Conservation (phyloP, 148 eudicot species). For the Beta vulgaris region DNA sequence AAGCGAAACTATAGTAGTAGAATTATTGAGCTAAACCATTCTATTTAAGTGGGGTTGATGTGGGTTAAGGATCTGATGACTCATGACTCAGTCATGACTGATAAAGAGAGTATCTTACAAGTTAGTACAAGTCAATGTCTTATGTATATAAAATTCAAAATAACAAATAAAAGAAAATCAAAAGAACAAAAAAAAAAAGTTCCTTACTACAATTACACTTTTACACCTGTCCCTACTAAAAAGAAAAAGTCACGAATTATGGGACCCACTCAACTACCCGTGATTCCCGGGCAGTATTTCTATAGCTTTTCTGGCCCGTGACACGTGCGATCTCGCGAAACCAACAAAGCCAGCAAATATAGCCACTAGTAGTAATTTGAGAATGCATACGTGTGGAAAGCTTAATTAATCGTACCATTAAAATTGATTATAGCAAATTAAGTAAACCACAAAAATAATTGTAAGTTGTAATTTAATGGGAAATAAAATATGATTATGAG, state of each 20-base stretch:
- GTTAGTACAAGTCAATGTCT: constrained; percentile 23
- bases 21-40: background rate
- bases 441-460: background rate
- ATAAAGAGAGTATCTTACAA: constrained; percentile 6
- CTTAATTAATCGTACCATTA: background rate
- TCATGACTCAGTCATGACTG: constrained; percentile 5
- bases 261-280: constrained; percentile 24
- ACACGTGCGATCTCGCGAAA: constrained; percentile 24
- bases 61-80: constrained; percentile 6
- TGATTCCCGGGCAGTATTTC: constrained; percentile 29
- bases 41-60: background rate
- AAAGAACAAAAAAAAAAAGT: no score
- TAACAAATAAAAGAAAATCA: no score
- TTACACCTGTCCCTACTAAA: constrained; percentile 23
- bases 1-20: background rate
- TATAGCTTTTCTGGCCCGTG: constrained; percentile 11
- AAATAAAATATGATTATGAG: background rate
- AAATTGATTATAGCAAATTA: background rate
- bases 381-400: constrained; percentile 22
- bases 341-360: constrained; percentile 23
- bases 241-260: background rate
- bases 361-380: constrained; percentile 14
- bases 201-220: background rate
- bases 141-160: background rate
- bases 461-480: background rate